Evolutionary conservation across 106 monocot genomes (phyloP).

Genomic region (Gastrodia elata): DNA sequence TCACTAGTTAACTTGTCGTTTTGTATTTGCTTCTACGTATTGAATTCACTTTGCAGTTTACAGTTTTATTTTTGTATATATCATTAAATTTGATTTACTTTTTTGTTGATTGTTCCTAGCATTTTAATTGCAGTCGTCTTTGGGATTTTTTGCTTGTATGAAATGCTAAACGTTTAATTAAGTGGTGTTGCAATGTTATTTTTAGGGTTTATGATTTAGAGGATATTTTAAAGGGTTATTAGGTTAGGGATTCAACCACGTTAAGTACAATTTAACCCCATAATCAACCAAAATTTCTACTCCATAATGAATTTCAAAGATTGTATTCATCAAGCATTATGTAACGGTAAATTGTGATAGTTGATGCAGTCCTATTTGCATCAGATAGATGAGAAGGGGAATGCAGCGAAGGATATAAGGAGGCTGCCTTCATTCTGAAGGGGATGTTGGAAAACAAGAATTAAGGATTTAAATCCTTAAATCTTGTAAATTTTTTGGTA

Average conservation of each 20-base stretch:
- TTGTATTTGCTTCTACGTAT: neutral
- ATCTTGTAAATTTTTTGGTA: too few relatives aligned
- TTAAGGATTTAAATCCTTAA: too few relatives aligned
- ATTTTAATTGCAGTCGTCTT: neutral
- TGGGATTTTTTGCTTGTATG: too few relatives aligned
- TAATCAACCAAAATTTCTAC: neutral
- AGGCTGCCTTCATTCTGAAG: too few relatives aligned
- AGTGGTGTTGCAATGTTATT: neutral
- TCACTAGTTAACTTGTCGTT: neutral
- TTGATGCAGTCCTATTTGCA: too few relatives aligned
- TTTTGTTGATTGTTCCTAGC: neutral
- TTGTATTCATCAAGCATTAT: neutral
- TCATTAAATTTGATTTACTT: neutral
- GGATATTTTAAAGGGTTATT: neutral
- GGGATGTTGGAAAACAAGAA: too few relatives aligned
- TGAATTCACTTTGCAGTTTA: neutral
- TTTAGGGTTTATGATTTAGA: neutral
- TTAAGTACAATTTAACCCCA: neutral
- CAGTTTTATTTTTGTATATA: neutral
- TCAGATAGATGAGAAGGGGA: too few relatives aligned
- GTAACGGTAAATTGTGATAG: too few relatives aligned
- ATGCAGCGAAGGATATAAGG: too few relatives aligned
- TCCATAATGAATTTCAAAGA: neutral
- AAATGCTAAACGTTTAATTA: too few relatives aligned
- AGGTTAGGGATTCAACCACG: neutral